Base-by-base conservation (phyloP, 371 early-diverging fungal species). In the Umbelopsis sp. region DNA sequence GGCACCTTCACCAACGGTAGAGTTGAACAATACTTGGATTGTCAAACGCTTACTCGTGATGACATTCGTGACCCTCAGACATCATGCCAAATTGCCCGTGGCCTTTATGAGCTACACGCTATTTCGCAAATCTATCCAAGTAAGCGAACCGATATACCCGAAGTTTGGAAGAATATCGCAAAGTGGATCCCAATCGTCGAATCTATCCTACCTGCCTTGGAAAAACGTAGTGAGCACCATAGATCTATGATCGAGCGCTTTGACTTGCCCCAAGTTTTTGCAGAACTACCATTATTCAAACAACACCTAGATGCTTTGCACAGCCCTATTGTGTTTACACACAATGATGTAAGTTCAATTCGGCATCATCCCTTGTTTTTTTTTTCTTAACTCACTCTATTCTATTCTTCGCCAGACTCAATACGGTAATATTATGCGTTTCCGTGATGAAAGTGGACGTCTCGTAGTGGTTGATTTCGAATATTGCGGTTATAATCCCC, bases 1-100 rank as follows among this genome's bases (percentile, higher is more conserved):
- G 94, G 88, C 0, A 89, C 87, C n/a, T 96, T 96, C 79, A 86
- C 84, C 38, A 96, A 96, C 68, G 97, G 97, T 11, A 84, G 97
- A 16, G 84, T 96, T 65, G 97, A 96, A 71, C 88, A 96, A 74
- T 96, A 86, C 69, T 77, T 96, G 2, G 89, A 93, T 41, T 91
- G 93, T 45, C 82, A 80, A 0, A 94, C 95, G 1, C 74, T 96
- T 63, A 87, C 85, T 0, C 81, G 81, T 63, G 73, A 80, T 7
- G 93, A 96, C 45, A 82, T 96, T 18, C 82, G 92, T 8, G 71
- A 88, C 41, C 83, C 89, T 0, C 65, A 71, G 1, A 86, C 85
- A 4, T 93, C 93, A 51, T 78, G 74, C n/a, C 85, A 89, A 63
- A 92, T 96, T 72, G 96, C 96, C 18, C 77, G 79, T 9, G 83